Evolutionary conservation across 306 rosid species (phyloP), one percentile per base, ranked within the genome.

Genomic region (Quercus mongolica): DNA sequence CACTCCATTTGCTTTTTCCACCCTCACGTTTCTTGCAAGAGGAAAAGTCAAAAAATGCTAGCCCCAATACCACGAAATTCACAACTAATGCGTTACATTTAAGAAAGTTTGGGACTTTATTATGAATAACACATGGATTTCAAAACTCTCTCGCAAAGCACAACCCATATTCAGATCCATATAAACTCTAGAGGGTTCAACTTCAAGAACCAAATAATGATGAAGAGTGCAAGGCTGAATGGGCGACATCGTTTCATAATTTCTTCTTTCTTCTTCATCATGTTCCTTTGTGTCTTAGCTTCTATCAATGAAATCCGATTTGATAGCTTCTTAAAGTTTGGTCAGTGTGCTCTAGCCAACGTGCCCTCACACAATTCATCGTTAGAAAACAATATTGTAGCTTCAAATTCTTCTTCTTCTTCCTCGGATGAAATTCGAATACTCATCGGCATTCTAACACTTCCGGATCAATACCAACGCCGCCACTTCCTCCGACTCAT

Each of bases 401-500:
- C 70, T 5, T 12, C 74, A 3, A 63, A 46, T 6, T 49, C 78
- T 56, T 52, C 84, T n/a, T 69, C 81, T n/a, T 69, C 81, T n/a
- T 69, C 84, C 10, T 61, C 61, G 11, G 5, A 38, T 28, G 91
- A 89, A 5, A 86, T 89, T 15, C 83, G 99, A 26, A 84, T 95
- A 21, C 94, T 95, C 74, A 85, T 95, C 69, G 94, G 97, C 49
- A 83, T 95, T 49, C 92, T 90, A 49, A 95, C 99, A 1, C 94
- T 93, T 20, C 96, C 99, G 5, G 99, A 95, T 85, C 99, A 95
- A 26, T 91, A 95, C 93, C 86, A 88, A 2, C 88, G 90, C 4
- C 97, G 99, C n/a, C 91, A 95, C 87, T 95, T 95, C 86, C 97
- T 95, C 49, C 96, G 99, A 9, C 81, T 91, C 3, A 87, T 95